Percentiles rank a stretch among this genome's conserved stretches.
phyloP scores from a whole-genome alignment of 192 early-diverging fungal species.

The Cetraspora pellucida region DNA sequence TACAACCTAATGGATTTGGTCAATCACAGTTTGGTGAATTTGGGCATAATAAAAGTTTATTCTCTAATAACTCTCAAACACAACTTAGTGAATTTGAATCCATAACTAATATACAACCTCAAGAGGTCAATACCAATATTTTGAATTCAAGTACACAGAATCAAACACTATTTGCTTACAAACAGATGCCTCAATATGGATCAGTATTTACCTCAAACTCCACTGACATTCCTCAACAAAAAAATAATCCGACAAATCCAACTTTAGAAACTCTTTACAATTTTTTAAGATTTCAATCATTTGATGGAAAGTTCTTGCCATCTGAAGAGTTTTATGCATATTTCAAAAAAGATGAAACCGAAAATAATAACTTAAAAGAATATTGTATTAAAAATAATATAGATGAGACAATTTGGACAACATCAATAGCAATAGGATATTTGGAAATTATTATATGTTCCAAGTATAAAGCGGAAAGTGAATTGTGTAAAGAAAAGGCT shows the following conservation, averaged over 20 bases:
- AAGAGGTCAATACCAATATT: too few species aligned
- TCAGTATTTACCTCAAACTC: too few species aligned
- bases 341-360: not conserved
- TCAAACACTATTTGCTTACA: too few species aligned
- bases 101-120: too few species aligned
- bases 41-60: too few species aligned
- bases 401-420: not conserved
- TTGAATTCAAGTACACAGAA: too few species aligned
- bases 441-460: conserved; percentile 13
- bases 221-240: too few species aligned
- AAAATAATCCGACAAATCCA: not conserved
- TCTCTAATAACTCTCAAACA: too few species aligned
- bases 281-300: conserved; percentile 28
- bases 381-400: not conserved
- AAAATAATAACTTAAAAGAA: not conserved
- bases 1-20: too few species aligned
- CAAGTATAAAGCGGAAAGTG: conserved; percentile 17
- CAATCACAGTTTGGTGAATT: too few species aligned
- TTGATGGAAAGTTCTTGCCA: conserved; percentile 26
- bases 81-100: too few species aligned
- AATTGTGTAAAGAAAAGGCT: conserved; percentile 27
- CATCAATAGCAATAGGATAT: not conserved
- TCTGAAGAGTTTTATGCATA: not conserved
- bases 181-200: too few species aligned
- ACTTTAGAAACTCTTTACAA: not conserved